Percentiles rank a stretch among this genome's conserved stretches.
These are phyloP conservation scores for Grosmannia serpens DNA, from an alignment of 2,329 filamentous ascomycete species.

Conservation along the genomic window DNA sequence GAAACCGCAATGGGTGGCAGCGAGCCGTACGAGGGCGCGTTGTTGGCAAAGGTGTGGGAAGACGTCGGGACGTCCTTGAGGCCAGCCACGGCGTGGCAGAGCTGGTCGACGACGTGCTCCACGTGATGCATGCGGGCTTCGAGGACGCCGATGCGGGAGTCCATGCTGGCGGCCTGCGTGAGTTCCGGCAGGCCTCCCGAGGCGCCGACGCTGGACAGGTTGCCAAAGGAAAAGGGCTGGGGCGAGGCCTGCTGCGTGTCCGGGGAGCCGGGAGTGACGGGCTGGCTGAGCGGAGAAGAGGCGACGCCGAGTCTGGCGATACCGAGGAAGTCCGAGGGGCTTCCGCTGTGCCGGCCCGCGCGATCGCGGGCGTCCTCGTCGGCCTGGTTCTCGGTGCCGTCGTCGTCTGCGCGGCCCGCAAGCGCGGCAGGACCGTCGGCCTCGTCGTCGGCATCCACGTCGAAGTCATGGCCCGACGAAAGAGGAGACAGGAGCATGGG, in stretches of 20 bases:
- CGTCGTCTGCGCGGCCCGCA: slow-evolving; percentile 1
- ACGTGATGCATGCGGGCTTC: slow-evolving; percentile 41
- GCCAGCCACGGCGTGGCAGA: slow-evolving; percentile 33
- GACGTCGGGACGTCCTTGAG: neutral
- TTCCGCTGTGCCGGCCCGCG: neutral
- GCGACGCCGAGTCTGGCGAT: neutral
- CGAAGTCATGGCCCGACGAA: slow-evolving; percentile 26
- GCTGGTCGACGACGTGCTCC: slow-evolving; percentile 39
- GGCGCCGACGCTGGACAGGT: slow-evolving; percentile 37
- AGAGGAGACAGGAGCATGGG: slow-evolving; percentile 37
- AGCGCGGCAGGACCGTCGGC: neutral
- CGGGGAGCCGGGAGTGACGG: slow-evolving; percentile 18
- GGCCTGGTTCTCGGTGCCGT: slow-evolving; percentile 15
- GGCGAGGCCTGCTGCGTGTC: neutral
- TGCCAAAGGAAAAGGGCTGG: slow-evolving; percentile 34
- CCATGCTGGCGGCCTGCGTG: slow-evolving; percentile 24
- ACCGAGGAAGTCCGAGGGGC: neutral
- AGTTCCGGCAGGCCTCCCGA: slow-evolving; percentile 19
- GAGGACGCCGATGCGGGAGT: slow-evolving; percentile 38
- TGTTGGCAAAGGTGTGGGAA: neutral
- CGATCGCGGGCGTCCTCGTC: slow-evolving; percentile 7
- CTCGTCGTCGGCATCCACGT: slow-evolving; percentile 15
- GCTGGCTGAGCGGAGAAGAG: slow-evolving; percentile 1
- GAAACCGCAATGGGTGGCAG: too few relatives aligned
- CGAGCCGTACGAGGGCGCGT: neutral